Base-by-base conservation (phyloP, 73 alveolate genomes). In the Diophrys appendiculata region DNA sequence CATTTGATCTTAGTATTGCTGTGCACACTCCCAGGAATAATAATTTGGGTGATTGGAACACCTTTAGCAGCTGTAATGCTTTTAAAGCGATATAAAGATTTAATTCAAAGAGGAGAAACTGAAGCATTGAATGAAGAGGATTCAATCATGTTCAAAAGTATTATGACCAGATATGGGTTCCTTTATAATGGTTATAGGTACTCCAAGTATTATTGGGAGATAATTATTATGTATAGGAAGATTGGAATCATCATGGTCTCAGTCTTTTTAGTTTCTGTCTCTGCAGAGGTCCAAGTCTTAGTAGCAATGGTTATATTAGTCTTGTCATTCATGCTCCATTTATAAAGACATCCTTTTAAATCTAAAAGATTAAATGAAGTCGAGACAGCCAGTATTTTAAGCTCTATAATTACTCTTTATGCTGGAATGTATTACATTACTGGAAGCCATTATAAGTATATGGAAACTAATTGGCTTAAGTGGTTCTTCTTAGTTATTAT, bases 11-110 rank as follows among this genome's bases (percentile, higher is more conserved):
- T 53, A 73, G 54, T 76, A 26, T 53, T 83, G 29, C 68, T 53
- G 0, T 77, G 84, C 23, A 77, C 92, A 14, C 28, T 76, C 3
- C 95, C 95, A 3, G 24, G 80, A 22, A 69, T 88, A 18, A 60
- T 88, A 13, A 34, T 76, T 0, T 88, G 95, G 95, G 88, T 73
- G 2, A 26, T 82, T 32, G 95, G 95, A 26, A 83, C 84, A 14
- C 95, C 95, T 22, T 13, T 69, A 8, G 29, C 55, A 82, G 83
- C 87, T 5, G 30, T 76, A 65, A 55, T 69, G 26, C 26, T 83
- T 2, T 69, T 84, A 32, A 25, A 35, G 29, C 76, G 30, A 33
- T 33, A 75, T 32, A 77, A 54, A 26, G 72, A 68, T 18, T 65
- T 80, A 0, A 78, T 86, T n/a, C 25, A 72, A 54, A 35, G 52